These are phyloP conservation scores for Dendrobium huoshanense DNA, from an alignment of 106 monocot genomes.

Conservation along the genomic window DNA sequence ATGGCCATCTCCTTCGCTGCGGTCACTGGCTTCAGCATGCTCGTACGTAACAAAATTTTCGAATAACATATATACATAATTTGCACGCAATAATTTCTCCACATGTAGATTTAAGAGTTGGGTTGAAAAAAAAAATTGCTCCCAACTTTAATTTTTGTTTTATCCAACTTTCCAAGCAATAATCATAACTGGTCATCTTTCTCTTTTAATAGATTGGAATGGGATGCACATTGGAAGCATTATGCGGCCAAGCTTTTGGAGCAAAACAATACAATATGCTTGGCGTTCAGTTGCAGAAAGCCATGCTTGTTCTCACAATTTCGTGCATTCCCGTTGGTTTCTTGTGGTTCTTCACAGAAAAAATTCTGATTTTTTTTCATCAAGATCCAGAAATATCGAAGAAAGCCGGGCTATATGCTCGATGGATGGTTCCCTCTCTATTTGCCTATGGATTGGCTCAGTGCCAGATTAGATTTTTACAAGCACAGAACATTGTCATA, in stretches of 20 bases:
- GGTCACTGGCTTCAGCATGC: neutral
- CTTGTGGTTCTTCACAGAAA: slow-evolving; percentile 14
- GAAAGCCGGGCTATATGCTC: slow-evolving; percentile 4
- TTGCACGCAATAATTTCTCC: neutral
- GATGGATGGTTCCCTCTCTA: slow-evolving; percentile 12
- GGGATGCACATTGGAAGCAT: slow-evolving; percentile 38
- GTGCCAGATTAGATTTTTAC: slow-evolving; percentile 17
- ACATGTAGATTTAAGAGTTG: neutral
- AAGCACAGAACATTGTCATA: slow-evolving; percentile 26
- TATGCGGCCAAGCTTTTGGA: slow-evolving; percentile 43
- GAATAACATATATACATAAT: neutral
- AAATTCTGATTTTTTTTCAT: slow-evolving; percentile 11
- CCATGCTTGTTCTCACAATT: slow-evolving; percentile 30
- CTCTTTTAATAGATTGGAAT: slow-evolving; percentile 28
- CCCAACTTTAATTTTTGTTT: too few species aligned
- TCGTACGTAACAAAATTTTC: neutral
- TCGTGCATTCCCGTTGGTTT: slow-evolving; percentile 15
- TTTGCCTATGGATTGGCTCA: slow-evolving; percentile 5
- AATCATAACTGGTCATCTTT: too few species aligned
- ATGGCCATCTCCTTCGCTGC: neutral
- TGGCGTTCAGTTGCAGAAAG: slow-evolving; percentile 39
- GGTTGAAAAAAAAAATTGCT: neutral
- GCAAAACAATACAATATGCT: slow-evolving; percentile 32
- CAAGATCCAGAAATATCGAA: slow-evolving; percentile 14
- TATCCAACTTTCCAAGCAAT: too few species aligned